Evolutionary conservation across 768 basidiomycete species (phyloP).

Genomic region (Tylopilus balloui): DNA sequence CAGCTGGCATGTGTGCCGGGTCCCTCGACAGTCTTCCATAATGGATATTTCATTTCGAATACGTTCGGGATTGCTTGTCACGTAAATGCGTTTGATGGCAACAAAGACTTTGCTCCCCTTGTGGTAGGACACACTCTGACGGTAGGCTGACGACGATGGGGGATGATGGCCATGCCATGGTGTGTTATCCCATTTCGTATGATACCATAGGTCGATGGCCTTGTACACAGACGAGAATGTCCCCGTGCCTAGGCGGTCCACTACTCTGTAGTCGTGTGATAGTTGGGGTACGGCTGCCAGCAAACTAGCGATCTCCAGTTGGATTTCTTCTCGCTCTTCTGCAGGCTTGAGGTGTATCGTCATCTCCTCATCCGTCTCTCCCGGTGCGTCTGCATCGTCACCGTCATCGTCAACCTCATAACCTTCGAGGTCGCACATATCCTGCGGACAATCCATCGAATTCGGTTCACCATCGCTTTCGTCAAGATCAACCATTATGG

Average conservation of each 20-base stretch:
- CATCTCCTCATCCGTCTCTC: constrained; percentile 57
- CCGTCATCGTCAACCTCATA: constrained; percentile 35
- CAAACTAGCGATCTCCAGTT: constrained; percentile 72
- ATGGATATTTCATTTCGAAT: constrained; percentile 92
- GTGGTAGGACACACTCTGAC: constrained; percentile 48
- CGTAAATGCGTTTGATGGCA: constrained; percentile 95
- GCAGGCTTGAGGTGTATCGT: constrained; percentile 52
- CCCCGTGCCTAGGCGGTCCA: constrained; percentile 93
- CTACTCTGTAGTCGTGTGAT: constrained; percentile 60
- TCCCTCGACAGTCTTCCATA: constrained; percentile 79
- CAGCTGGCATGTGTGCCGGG: constrained; percentile 85
- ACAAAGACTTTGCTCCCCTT: constrained; percentile 64
- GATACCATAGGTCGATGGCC: constrained; percentile 75
- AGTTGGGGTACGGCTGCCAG: constrained; percentile 63
- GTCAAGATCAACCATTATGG: constrained; percentile 42
- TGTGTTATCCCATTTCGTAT: constrained; percentile 71
- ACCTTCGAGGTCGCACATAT: constrained; percentile 33
- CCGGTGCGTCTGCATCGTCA: constrained; percentile 30
- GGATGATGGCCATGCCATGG: constrained; percentile 70
- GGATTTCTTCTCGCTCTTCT: constrained; percentile 72
- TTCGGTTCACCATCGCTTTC: constrained; percentile 40
- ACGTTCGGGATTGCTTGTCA: constrained; percentile 88
- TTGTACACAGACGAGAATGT: constrained; percentile 99
- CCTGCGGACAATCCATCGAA: constrained; percentile 36
- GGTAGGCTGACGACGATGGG: constrained; percentile 57